Base-by-base conservation (phyloP, 2,329 filamentous ascomycete genomes). In the Hymenotorrendiella dingleyae region DNA sequence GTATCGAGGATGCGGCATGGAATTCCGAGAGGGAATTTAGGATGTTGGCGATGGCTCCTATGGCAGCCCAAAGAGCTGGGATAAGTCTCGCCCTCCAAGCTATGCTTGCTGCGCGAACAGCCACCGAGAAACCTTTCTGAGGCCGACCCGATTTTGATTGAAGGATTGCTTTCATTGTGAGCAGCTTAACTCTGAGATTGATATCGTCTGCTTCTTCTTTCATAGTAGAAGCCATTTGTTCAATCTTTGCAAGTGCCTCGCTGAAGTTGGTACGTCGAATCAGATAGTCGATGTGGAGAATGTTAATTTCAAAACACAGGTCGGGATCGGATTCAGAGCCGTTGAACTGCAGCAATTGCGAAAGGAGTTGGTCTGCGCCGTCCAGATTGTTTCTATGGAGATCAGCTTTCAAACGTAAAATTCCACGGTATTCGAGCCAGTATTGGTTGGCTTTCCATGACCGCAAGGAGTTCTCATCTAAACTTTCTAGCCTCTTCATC, bases 391-490 rank as follows among this genome's bases (percentile, higher is more conserved):
- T 70, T 20, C 54, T 70, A 43, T 79, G 73, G 6, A 88, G 66
- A 48, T 82, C 78, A 45, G 73, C 70, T 51, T 74, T 77, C 8
- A 87, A 64, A 54, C 79, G 80, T 45, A 87, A 69, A 32, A 88
- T 71, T 4, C 76, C 81, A 11, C 78, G 72, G 58, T 82, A 84
- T 42, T 79, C 79, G 50, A 76, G 68, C 69, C 84, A 79, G 58
- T 84, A 82, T 53, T 94, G 86, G 50, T 83, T 81, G 14, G 84
- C 74, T 62, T 89, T 94, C 61, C 90, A 76, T 0, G 86, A 82
- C 3, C 84, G 80, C 28, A 86, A 70, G 4, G 74, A 68, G 45
- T 82, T 75, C 3, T 72, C 67, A 38, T 82, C 73, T 14, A 88
- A 63, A 21, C 68, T 66, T 40, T 82, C 73, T 34, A 91, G 67